Base-by-base conservation (phyloP, 441 rosid species). In the Arabidopsis hybrid region DNA sequence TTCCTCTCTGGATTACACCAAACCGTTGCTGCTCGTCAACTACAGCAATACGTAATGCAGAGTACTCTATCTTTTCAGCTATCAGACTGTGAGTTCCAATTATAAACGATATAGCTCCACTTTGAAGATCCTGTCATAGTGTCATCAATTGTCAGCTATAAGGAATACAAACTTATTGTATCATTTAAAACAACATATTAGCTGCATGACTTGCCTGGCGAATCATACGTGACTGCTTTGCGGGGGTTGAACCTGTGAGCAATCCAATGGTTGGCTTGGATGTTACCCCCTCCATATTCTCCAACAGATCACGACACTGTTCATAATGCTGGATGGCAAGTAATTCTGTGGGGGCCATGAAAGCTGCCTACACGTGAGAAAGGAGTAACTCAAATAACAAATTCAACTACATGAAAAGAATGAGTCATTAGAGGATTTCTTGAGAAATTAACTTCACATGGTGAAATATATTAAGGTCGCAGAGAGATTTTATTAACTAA, bases 11-110 rank as follows among this genome's bases (percentile, higher is more conserved):
- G 81, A 95, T 88, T 67, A 95, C 97, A 57, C 99, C 99, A 89
- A 95, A 92, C 60, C 97, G 93, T 80, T 95, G 99, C 65, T 93
- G 97, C 86, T 93, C 98, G 80, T 95, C 99, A 64, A 95, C 98
- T 71, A 95, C 91, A 50, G 98, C 87, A 65, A 95, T 91, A 26
- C 99, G 91, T 79, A 91, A 77, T 69, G 91, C 84, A 65, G 89
- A 82, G 83, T 87, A 95, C 76, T 93, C 99, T 77, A 91, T 80
- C 51, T 80, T 87, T 73, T 95, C 96, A 39, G 97, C 91, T 70
- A 95, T 95, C 66, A 95, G 83, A 83, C 95, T 88, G 80, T 91
- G 97, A 67, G 99, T 93, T 78, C 97, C 99, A 86, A 93, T 91
- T 76, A 91, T 88, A 83, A 95, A 74, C 43, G 95, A 89, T 77